Conservation (phyloP, 257 asterid genomes). For the Phtheirospermum japonicum region DNA sequence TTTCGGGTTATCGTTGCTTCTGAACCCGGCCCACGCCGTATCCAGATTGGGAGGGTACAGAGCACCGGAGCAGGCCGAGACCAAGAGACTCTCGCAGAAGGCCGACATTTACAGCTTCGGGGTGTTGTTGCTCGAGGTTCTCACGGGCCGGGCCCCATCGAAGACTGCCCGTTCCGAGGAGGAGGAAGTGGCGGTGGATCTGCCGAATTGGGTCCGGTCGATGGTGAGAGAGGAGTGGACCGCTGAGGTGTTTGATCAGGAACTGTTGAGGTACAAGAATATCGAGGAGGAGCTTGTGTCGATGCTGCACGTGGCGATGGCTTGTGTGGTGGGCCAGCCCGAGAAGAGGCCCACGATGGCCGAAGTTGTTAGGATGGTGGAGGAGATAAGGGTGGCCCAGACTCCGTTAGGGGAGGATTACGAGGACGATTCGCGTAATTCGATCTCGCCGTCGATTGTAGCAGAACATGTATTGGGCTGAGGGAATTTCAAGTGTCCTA, state of each 20-base stretch:
- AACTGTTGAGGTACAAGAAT: constrained; percentile 16
- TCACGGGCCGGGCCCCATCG: constrained; percentile 64
- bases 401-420: constrained; percentile 80
- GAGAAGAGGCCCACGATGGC: constrained; percentile 82
- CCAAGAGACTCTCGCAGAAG: constrained; percentile 65
- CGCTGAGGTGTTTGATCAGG: constrained; percentile 50
- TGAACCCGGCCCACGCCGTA: constrained; percentile 66
- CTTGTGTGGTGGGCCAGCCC: constrained; percentile 63
- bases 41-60: constrained; percentile 78
- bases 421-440: constrained; percentile 39
- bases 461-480: constrained; percentile 59
- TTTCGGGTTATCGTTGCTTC: constrained; percentile 66
- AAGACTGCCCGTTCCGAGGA: constrained; percentile 34
- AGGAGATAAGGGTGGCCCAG: constrained; percentile 80
- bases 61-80: constrained; percentile 75
- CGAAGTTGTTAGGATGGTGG: constrained; percentile 70
- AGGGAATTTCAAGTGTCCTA: constrained; percentile 37
- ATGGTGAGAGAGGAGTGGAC: constrained; percentile 95
- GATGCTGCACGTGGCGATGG: constrained; percentile 84
- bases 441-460: constrained; percentile 67
- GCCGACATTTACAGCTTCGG: constrained; percentile 89
- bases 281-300: constrained; percentile 32
- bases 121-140: constrained; percentile 63
- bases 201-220: constrained; percentile 87
- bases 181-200: constrained; percentile 34